Percentiles rank a stretch among this genome's conserved stretches.
phyloP scores from a whole-genome alignment of 495 filamentous ascomycete genomes.

The Beverwykella pulmonaria region DNA sequence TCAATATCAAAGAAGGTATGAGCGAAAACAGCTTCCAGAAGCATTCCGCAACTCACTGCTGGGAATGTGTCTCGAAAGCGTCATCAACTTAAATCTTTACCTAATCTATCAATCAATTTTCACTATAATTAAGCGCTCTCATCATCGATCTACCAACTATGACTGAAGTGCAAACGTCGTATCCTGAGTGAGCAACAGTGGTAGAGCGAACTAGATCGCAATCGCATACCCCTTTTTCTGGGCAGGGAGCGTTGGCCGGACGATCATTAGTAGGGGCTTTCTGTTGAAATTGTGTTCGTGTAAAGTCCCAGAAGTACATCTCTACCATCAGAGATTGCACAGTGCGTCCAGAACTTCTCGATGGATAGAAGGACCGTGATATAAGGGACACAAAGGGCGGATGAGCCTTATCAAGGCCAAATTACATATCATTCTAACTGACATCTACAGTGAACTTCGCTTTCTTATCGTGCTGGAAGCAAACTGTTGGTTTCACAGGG shows the following conservation, averaged over 20 bases:
- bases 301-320: conserved; percentile 22
- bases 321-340: conserved; percentile 21
- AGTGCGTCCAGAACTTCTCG: conserved; percentile 22
- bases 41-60: too few species aligned
- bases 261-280: conserved; percentile 14
- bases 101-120: not conserved
- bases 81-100: not conserved
- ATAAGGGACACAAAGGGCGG: not conserved
- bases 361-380: not conserved
- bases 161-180: not conserved
- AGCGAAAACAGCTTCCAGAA: not conserved
- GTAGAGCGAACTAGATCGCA: too few species aligned
- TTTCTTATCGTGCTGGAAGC: conserved; percentile 19
- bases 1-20: not conserved
- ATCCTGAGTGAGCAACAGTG: conserved; percentile 4
- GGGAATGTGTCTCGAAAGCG: not conserved
- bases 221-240: too few species aligned
- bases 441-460: conserved; percentile 9
- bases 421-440: not conserved
- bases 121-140: too few species aligned
- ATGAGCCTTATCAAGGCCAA: not conserved
- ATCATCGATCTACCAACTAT: too few species aligned
- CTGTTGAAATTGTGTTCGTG: conserved; percentile 21
- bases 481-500: not conserved
- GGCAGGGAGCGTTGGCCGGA: conserved; percentile 1